A percentile compares a stretch with the other conserved stretches of the same genome.
Evolutionary conservation across 495 filamentous ascomycete species (phyloP).

Genomic region (Pseudoneurospora amorphoporcata): DNA sequence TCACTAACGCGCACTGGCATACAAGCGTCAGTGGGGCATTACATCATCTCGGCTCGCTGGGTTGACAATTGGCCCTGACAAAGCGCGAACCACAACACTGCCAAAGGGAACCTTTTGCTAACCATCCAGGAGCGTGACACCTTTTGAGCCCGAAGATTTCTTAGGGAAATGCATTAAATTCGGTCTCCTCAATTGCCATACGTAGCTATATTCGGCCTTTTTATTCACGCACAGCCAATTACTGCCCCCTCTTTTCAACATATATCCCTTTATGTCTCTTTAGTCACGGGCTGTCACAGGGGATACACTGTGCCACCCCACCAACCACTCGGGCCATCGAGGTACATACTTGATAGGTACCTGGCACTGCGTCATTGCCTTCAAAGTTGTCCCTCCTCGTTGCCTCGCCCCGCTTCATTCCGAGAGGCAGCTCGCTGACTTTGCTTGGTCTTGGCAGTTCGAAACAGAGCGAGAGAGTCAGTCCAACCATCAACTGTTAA

Average conservation of each 20-base stretch:
- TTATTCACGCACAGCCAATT: background rate
- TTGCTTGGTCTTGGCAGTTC: background rate
- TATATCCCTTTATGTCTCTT: background rate
- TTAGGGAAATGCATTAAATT: background rate
- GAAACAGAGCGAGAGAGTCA: background rate
- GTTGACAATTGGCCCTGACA: background rate
- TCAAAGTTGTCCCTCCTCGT: background rate
- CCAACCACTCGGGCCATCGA: background rate
- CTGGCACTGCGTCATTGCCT: background rate
- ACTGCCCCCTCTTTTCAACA: background rate
- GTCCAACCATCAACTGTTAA: background rate
- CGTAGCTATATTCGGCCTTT: background rate
- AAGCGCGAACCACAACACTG: background rate
- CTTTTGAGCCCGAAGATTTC: background rate
- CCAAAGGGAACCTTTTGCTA: background rate
- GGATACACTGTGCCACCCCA: background rate
- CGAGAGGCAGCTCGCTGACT: background rate
- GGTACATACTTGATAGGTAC: background rate
- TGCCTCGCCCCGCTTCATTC: background rate
- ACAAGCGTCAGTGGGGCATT: background rate
- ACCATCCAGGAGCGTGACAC: background rate
- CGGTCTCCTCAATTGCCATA: background rate
- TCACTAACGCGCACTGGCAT: background rate
- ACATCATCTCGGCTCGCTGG: background rate
- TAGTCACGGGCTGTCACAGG: background rate